Percentiles rank a stretch among this genome's conserved stretches.
Evolutionary conservation across 1,284 basidiomycete species (phyloP).

Genomic region (Ceratobasidium sp.): DNA sequence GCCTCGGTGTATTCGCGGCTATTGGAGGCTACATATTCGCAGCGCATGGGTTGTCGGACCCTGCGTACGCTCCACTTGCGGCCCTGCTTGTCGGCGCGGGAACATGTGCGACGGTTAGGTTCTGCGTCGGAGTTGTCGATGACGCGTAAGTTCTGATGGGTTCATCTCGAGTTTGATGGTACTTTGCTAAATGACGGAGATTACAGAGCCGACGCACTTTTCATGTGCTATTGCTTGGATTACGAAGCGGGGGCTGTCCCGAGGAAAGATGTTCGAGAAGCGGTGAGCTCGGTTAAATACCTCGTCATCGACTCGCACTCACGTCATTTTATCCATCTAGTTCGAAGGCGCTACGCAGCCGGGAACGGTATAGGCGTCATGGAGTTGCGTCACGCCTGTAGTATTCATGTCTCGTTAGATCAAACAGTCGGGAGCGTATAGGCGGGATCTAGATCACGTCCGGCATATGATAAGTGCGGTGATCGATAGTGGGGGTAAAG

Average conservation of each 20-base stretch:
- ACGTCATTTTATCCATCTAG: not conserved
- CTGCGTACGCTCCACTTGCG: slow-evolving; percentile 82
- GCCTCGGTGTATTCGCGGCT: slow-evolving; percentile 82
- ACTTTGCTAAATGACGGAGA: slow-evolving; percentile 19
- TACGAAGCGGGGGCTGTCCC: slow-evolving; percentile 76
- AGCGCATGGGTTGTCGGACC: slow-evolving; percentile 84
- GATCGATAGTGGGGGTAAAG: not conserved
- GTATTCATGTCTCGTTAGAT: not conserved
- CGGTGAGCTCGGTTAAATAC: slow-evolving; percentile 65
- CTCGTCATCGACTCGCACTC: not conserved
- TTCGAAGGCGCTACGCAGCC: slow-evolving; percentile 28
- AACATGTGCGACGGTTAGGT: slow-evolving; percentile 85
- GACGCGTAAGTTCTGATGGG: slow-evolving; percentile 71
- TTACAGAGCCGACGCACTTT: slow-evolving; percentile 80
- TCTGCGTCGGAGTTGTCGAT: slow-evolving; percentile 84
- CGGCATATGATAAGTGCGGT: not conserved
- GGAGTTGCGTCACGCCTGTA: not conserved
- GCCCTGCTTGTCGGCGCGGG: slow-evolving; percentile 83
- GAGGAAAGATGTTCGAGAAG: slow-evolving; percentile 76
- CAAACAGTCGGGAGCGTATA: not conserved
- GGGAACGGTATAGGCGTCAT: not conserved
- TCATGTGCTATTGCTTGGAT: slow-evolving; percentile 91
- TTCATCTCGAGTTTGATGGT: not conserved
- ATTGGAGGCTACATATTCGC: slow-evolving; percentile 89
- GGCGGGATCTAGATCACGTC: slow-evolving; percentile 10